phyloP scores from a whole-genome alignment of 177 flowering plant species.

The Telopea speciosissima region DNA sequence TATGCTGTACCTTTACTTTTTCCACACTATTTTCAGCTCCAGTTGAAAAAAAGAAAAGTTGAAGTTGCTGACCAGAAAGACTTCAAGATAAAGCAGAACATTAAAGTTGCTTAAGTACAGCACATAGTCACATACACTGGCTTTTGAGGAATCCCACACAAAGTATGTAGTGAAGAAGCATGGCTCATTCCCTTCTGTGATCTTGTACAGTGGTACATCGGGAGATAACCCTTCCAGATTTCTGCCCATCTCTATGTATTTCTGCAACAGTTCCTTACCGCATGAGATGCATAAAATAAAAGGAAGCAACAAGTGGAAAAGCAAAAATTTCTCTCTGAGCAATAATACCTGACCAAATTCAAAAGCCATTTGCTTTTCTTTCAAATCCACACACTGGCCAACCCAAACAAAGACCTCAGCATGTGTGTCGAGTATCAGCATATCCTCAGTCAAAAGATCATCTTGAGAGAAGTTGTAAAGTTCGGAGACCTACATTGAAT shows the following conservation, averaged over 20 bases:
- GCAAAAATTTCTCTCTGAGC: neutral
- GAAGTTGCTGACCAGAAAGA: neutral
- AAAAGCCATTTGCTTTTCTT: slow-evolving; percentile 85
- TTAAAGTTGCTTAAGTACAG: neutral
- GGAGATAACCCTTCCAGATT: slow-evolving; percentile 73
- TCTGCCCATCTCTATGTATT: slow-evolving; percentile 65
- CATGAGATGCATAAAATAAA: slow-evolving; percentile 12
- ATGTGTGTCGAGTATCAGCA: slow-evolving; percentile 86
- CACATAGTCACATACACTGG: slow-evolving; percentile 54
- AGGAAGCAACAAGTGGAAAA: neutral
- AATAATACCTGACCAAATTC: slow-evolving; percentile 80
- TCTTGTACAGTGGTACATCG: slow-evolving; percentile 78
- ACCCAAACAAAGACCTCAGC: slow-evolving; percentile 98
- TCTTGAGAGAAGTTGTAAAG: slow-evolving; percentile 91
- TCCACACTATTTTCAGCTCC: neutral
- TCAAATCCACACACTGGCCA: slow-evolving; percentile 80
- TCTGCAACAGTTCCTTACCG: slow-evolving; percentile 41
- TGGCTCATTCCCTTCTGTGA: slow-evolving; percentile 98
- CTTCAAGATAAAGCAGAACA: neutral
- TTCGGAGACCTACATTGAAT: slow-evolving; percentile 64
- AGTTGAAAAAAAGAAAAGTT: too few relatives aligned
- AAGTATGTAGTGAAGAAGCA: slow-evolving; percentile 92
- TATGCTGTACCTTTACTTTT: neutral
- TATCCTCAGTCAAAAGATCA: slow-evolving; percentile 93
- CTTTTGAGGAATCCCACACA: slow-evolving; percentile 86